Percentiles rank a stretch among this genome's conserved stretches.
Conservation (phyloP, 495 filamentous ascomycete genomes). For the Parathielavia appendiculata region DNA sequence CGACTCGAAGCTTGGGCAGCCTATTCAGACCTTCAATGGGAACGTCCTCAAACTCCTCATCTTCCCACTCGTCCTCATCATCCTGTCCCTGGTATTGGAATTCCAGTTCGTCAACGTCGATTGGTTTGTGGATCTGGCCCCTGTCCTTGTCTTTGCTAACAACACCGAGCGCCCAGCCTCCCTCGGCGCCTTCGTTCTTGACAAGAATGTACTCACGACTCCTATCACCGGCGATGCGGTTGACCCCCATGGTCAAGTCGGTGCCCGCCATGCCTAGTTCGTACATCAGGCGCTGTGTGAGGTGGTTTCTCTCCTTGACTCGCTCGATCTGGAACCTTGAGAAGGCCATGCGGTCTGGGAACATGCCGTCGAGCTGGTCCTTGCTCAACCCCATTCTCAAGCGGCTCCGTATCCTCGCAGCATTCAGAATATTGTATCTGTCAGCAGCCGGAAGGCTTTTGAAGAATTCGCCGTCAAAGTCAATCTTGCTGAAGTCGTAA, state of each 20-base stretch:
- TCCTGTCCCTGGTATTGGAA: slow-evolving; percentile 53
- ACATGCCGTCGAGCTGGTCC: slow-evolving; percentile 92
- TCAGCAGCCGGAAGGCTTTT: slow-evolving; percentile 81
- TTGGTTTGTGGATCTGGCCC: slow-evolving; percentile 72
- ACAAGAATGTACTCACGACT: slow-evolving; percentile 92
- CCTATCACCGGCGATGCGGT: slow-evolving; percentile 82
- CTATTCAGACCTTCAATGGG: slow-evolving; percentile 91
- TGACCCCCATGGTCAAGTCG: slow-evolving; percentile 57
- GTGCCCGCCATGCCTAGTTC: slow-evolving; percentile 81
- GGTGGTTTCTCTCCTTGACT: slow-evolving; percentile 81
- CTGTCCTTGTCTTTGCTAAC: slow-evolving; percentile 73
- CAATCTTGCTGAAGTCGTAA: slow-evolving; percentile 98
- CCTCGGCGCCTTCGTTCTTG: slow-evolving; percentile 89
- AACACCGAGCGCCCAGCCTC: slow-evolving; percentile 95
- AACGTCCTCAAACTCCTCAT: slow-evolving; percentile 86
- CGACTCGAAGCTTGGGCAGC: slow-evolving; percentile 56
- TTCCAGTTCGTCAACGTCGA: slow-evolving; percentile 77
- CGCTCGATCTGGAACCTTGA: slow-evolving; percentile 93
- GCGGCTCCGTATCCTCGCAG: slow-evolving; percentile 77
- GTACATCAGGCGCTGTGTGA: slow-evolving; percentile 95
- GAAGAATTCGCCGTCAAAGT: slow-evolving; percentile 93
- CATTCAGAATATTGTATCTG: slow-evolving; percentile 95
- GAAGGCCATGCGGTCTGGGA: slow-evolving; percentile 96
- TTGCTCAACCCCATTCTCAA: slow-evolving; percentile 94
- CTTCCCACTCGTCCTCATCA: slow-evolving; percentile 63